These are phyloP conservation scores for Cardamine occulta DNA, from an alignment of 345 rosid species.

Conservation along the genomic window DNA sequence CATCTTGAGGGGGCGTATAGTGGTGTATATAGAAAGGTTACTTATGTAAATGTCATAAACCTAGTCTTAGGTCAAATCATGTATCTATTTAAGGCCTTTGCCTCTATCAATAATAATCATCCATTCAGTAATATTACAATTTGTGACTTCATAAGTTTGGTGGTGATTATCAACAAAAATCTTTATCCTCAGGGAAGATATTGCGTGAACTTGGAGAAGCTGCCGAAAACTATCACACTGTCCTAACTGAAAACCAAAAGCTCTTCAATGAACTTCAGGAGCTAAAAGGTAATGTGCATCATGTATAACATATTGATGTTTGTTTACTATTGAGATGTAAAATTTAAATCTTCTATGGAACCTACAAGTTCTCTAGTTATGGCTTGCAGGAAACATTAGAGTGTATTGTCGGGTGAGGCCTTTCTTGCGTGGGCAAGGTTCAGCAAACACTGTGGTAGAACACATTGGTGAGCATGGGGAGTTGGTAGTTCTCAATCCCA, in stretches of 20 bases:
- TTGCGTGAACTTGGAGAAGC: slow-evolving; percentile 60
- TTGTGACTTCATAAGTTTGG: slow-evolving; percentile 21
- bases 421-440: slow-evolving; percentile 64
- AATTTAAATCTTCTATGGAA: not conserved
- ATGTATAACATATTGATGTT: not conserved
- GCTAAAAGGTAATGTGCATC: slow-evolving; percentile 65
- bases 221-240: slow-evolving; percentile 68
- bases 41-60: no score
- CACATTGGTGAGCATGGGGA: slow-evolving; percentile 76
- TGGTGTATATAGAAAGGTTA: no score
- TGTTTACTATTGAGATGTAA: not conserved
- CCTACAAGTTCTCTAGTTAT: slow-evolving; percentile 9
- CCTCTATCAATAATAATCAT: no score
- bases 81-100: no score
- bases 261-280: slow-evolving; percentile 93
- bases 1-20: no score
- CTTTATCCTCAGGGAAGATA: slow-evolving; percentile 52
- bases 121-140: no score
- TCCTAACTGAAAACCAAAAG: slow-evolving; percentile 79
- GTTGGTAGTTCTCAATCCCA: slow-evolving; percentile 68
- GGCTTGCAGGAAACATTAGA: slow-evolving; percentile 81
- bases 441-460: slow-evolving; percentile 57
- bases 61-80: no score
- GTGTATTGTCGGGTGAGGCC: slow-evolving; percentile 89
- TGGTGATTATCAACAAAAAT: slow-evolving; percentile 13